A percentile compares a stretch with the other conserved stretches of the same genome.
Conservation (phyloP, 73 alveolate species). For the Breviolum minutum region DNA sequence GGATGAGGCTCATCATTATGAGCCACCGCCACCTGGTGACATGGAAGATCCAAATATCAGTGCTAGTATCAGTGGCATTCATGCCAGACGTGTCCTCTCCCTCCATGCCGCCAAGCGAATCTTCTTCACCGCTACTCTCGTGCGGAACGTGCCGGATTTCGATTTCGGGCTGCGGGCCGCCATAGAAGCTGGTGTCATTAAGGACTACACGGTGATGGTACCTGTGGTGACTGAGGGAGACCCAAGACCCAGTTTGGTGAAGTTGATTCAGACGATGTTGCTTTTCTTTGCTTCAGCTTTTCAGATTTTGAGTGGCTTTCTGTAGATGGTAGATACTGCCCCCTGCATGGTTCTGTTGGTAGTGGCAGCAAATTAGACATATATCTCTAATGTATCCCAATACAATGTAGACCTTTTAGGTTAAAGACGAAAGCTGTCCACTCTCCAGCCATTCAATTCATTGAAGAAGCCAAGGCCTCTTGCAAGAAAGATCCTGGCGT, state of each 20-base stretch:
- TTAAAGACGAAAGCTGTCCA: too few relatives aligned
- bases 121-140: conserved; percentile 4
- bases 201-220: conserved; percentile 40
- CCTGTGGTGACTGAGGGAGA: conserved; percentile 47
- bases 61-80: neutral
- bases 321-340: too few relatives aligned
- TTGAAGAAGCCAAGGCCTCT: neutral
- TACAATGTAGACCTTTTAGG: too few relatives aligned
- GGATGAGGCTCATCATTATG: conserved; percentile 42
- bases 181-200: conserved; percentile 18
- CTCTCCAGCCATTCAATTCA: too few relatives aligned
- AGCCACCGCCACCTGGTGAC: neutral
- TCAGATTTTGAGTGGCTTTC: neutral
- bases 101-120: conserved; percentile 17
- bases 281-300: neutral
- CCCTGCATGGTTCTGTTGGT: too few relatives aligned
- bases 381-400: too few relatives aligned
- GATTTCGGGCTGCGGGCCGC: conserved; percentile 45
- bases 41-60: neutral
- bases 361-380: too few relatives aligned
- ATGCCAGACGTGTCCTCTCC: neutral
- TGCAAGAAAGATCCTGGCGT: conserved; percentile 12
- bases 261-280: neutral
- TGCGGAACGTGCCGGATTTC: neutral
- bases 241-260: conserved; percentile 32